These are phyloP conservation scores for Apiospora kogelbergensis DNA, from an alignment of 2,329 filamentous ascomycete species.

Conservation along the genomic window DNA sequence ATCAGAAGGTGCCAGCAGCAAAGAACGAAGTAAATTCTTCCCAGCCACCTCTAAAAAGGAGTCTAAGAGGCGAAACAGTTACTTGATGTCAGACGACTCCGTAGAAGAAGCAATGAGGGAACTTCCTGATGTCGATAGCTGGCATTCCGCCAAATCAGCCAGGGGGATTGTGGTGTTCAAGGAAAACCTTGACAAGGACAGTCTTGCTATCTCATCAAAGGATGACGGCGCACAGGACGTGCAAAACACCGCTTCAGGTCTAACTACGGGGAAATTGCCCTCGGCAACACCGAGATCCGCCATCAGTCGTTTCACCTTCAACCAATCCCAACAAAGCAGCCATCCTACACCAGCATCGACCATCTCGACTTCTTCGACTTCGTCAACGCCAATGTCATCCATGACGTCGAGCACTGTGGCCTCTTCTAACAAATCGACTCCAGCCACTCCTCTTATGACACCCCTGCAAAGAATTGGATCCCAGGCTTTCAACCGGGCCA, in stretches of 20 bases:
- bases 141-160: constrained; percentile 39
- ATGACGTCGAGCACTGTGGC: constrained; percentile 38
- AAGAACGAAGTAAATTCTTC: constrained; percentile 57
- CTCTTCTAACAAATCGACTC: constrained; percentile 43
- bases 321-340: constrained; percentile 26
- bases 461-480: constrained; percentile 55
- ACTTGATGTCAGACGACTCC: constrained; percentile 56
- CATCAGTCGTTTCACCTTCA: constrained; percentile 33
- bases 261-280: constrained; percentile 8
- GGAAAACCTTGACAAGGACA: constrained; percentile 33
- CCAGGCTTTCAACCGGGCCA: constrained; percentile 40
- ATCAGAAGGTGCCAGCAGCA: constrained; percentile 26
- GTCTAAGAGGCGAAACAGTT: constrained; percentile 34
- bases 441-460: constrained; percentile 43
- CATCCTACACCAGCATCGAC: constrained; percentile 34
- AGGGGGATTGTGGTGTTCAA: constrained; percentile 46
- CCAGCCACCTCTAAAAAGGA: constrained; percentile 24
- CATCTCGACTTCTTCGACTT: constrained; percentile 17
- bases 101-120: constrained; percentile 53
- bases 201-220: constrained; percentile 17
- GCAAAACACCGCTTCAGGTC: constrained; percentile 7
- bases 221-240: constrained; percentile 18
- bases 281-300: constrained; percentile 29
- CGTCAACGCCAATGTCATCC: constrained; percentile 24
- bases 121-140: constrained; percentile 52